These are phyloP conservation scores for Datisca glomerata DNA, from an alignment of 306 rosid species.

Conservation along the genomic window DNA sequence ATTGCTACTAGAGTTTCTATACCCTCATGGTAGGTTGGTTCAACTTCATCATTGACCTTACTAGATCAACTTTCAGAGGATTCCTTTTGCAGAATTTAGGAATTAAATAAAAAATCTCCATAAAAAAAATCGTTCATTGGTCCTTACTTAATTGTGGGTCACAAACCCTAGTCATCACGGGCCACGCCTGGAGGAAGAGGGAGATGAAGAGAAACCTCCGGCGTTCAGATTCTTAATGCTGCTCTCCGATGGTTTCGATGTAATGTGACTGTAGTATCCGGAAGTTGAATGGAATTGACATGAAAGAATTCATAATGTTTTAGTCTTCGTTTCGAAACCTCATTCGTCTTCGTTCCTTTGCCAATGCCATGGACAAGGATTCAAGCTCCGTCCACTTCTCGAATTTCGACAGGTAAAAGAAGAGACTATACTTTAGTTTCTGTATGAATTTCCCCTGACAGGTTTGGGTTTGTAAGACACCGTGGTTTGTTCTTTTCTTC, in stretches of 20 bases:
- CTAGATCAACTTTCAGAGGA: no score
- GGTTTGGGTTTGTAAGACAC: no score
- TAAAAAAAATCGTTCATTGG: no score
- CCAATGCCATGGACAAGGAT: slow-evolving; percentile 18
- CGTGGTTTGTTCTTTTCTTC: background rate
- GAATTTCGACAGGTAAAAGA: slow-evolving; percentile 33
- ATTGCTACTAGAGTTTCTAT: no score
- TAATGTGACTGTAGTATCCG: background rate
- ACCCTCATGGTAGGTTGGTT: no score
- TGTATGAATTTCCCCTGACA: background rate
- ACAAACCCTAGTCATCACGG: background rate
- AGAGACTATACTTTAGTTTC: background rate
- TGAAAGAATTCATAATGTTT: background rate
- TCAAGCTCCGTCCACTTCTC: slow-evolving; percentile 31
- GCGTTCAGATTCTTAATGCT: no score
- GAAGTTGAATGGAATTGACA: background rate
- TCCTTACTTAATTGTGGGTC: background rate
- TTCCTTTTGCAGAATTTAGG: background rate
- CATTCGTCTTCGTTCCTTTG: background rate
- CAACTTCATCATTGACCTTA: no score
- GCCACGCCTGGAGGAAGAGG: background rate
- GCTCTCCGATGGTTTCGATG: background rate
- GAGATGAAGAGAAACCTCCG: background rate
- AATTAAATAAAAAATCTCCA: no score
- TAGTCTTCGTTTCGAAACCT: background rate